A percentile compares a stretch with the other conserved stretches of the same genome.
These are phyloP conservation scores for Desmodesmus armatus DNA, from an alignment of 139 green algal species.

Conservation along the genomic window DNA sequence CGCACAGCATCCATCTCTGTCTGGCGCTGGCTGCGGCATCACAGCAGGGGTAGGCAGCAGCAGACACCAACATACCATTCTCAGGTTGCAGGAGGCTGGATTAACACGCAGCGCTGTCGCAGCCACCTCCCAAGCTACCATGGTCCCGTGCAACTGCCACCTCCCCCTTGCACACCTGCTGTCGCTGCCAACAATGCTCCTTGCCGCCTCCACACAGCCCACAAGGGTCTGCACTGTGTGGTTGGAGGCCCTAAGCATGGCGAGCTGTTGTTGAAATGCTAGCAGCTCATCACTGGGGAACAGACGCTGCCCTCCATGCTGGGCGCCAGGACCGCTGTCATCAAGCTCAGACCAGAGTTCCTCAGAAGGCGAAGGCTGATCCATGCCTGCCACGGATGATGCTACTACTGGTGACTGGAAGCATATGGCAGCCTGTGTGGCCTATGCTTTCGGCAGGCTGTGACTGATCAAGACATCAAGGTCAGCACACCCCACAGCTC, in stretches of 20 bases:
- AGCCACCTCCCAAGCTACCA: not conserved
- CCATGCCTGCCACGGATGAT: no score
- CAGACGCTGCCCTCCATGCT: not conserved
- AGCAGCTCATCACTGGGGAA: slow-evolving; percentile 20
- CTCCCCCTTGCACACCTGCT: not conserved
- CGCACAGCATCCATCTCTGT: slow-evolving; percentile 35
- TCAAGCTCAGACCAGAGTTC: no score
- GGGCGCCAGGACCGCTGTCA: no score
- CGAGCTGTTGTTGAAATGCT: not conserved
- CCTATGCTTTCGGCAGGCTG: no score
- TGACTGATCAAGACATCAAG: no score
- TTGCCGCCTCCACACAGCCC: not conserved
- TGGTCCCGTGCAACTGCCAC: no score
- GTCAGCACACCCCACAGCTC: no score
- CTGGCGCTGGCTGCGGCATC: slow-evolving; percentile 12
- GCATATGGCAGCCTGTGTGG: no score
- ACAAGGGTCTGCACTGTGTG: not conserved
- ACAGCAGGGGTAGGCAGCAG: not conserved
- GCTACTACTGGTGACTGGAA: no score
- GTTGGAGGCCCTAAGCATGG: not conserved
- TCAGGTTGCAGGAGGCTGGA: no score
- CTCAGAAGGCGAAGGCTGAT: no score
- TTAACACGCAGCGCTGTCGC: not conserved
- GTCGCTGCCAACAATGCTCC: not conserved
- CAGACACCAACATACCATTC: no score